A percentile compares a stretch with the other conserved stretches of the same genome.
Conservation (phyloP, 805 yeast genomes). For the Monosporozyma servazzii region DNA sequence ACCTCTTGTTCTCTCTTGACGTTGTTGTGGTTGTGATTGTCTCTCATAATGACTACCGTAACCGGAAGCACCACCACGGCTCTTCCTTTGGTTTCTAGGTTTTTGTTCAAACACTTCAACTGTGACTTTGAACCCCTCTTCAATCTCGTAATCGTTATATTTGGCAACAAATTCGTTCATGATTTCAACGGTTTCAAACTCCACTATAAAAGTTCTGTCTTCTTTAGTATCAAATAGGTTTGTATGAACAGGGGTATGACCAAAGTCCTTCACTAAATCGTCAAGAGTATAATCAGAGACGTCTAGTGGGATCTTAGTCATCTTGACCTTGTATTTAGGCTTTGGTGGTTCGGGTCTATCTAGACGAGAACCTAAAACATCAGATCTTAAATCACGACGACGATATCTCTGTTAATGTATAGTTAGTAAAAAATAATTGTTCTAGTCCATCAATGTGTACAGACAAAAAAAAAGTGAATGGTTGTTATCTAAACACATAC, state of each 20-base stretch:
- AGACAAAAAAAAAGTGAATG: neutral
- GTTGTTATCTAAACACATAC: neutral
- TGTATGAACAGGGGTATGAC: conserved; percentile 12
- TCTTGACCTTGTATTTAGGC: conserved; percentile 18
- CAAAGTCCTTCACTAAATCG: conserved; percentile 26
- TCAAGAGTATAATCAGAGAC: conserved; percentile 26
- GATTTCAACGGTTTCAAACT: conserved; percentile 13
- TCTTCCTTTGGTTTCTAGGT: neutral
- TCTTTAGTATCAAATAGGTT: conserved; percentile 24
- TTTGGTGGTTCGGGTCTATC: conserved; percentile 11
- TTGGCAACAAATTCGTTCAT: conserved; percentile 19
- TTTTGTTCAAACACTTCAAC: conserved; percentile 18
- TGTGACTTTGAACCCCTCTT: conserved; percentile 11
- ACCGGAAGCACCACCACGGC: conserved; percentile 2
- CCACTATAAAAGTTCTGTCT: conserved; percentile 24
- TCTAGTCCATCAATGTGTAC: neutral
- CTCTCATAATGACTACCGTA: conserved; percentile 11
- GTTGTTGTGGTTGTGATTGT: neutral
- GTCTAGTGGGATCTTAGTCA: conserved; percentile 22
- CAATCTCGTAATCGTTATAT: conserved; percentile 18
- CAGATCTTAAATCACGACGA: conserved; percentile 26
- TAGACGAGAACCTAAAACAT: conserved; percentile 11
- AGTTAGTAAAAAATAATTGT: neutral
- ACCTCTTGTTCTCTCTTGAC: neutral
- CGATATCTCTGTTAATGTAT: conserved; percentile 23